Evolutionary conservation across 177 flowering plant species (phyloP).

Genomic region (Vitis hybrid): DNA sequence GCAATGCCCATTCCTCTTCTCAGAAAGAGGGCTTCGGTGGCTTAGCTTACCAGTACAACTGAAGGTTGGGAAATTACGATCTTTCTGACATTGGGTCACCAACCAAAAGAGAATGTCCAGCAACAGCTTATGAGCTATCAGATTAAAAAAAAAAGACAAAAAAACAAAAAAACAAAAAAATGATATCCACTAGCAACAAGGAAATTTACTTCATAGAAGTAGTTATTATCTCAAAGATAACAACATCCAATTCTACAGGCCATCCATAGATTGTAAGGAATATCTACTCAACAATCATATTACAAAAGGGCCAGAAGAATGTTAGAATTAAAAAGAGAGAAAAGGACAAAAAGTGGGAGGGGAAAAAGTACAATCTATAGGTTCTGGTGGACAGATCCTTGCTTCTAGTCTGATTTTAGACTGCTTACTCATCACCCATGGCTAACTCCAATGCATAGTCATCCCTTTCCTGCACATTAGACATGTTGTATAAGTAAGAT

Average conservation of each 20-base stretch:
- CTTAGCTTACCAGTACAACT: too few relatives aligned
- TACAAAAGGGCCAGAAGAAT: neutral
- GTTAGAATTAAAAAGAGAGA: neutral
- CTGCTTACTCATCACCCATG: conserved; percentile 73
- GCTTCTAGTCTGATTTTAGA: neutral
- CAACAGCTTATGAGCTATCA: neutral
- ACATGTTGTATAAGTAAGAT: conserved; percentile 2
- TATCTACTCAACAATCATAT: neutral
- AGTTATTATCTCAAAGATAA: neutral
- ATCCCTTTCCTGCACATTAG: conserved; percentile 75
- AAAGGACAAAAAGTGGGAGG: neutral
- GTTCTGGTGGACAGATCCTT: neutral
- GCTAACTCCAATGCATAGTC: conserved; percentile 93
- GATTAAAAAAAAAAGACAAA: neutral
- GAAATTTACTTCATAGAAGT: neutral
- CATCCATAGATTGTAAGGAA: neutral
- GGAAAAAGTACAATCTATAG: conserved; percentile 1
- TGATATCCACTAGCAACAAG: neutral
- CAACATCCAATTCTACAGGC: neutral
- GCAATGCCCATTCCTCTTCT: too few relatives aligned
- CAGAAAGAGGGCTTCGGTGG: too few relatives aligned
- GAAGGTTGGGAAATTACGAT: too few relatives aligned
- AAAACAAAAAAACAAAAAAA: neutral
- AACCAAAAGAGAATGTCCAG: too few relatives aligned
- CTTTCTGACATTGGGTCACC: too few relatives aligned